Conservation (phyloP, 1,284 basidiomycete species). For the Laetiporus sulphureus region DNA sequence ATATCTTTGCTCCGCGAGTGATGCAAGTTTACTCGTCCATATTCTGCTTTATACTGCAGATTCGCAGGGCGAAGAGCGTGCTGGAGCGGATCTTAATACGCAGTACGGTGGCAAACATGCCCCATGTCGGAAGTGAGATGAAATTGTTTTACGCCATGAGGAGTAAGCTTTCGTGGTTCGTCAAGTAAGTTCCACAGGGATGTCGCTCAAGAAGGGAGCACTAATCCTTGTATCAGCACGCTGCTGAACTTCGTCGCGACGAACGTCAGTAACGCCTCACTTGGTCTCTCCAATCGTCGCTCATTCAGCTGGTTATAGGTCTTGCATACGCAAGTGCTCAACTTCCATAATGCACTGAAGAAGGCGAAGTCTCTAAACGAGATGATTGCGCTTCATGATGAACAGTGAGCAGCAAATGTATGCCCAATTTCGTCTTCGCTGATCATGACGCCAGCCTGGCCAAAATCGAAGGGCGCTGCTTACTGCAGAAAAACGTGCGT, state of each 20-base stretch:
- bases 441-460: constrained; percentile 40
- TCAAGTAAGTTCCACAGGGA: constrained; percentile 54
- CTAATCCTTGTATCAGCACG: constrained; percentile 37
- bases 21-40: constrained; percentile 62
- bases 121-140: constrained; percentile 36
- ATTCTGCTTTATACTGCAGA: constrained; percentile 73
- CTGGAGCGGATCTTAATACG: constrained; percentile 64
- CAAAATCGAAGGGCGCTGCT: constrained; percentile 55
- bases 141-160: constrained; percentile 70
- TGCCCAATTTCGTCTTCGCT: neutral
- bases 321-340: constrained; percentile 51
- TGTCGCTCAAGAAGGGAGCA: neutral
- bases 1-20: constrained; percentile 61
- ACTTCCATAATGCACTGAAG: constrained; percentile 52
- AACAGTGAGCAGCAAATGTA: constrained; percentile 49
- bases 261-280: constrained; percentile 40
- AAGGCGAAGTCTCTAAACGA: constrained; percentile 64
- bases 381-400: constrained; percentile 65
- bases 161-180: constrained; percentile 74
- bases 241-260: constrained; percentile 69
- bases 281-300: neutral
- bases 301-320: constrained; percentile 39
- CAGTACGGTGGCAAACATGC: constrained; percentile 30
- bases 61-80: constrained; percentile 65
- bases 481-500: constrained; percentile 61